Evolutionary conservation across 768 basidiomycete species (phyloP).

Genomic region (Pisolithus albus): DNA sequence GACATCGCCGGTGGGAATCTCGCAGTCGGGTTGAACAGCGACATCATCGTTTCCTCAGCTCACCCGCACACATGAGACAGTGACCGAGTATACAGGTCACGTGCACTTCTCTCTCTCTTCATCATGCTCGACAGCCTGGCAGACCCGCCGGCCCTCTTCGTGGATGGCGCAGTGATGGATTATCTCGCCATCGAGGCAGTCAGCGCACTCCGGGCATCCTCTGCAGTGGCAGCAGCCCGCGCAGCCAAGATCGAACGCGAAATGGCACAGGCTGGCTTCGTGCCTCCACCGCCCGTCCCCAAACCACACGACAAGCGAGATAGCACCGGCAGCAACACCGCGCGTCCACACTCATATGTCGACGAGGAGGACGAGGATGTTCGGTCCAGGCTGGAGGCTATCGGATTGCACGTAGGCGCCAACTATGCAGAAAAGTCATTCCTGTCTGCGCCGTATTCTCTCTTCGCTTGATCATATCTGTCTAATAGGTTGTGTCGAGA

Average conservation of each 20-base stretch:
- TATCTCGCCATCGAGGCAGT: conserved; percentile 84
- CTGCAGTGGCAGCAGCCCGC: conserved; percentile 63
- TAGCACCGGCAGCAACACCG: conserved; percentile 26
- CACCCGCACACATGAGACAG: too few relatives aligned
- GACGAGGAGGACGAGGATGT: conserved; percentile 76
- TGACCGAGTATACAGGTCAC: conserved; percentile 3
- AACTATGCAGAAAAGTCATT: conserved; percentile 80
- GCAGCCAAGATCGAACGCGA: conserved; percentile 66
- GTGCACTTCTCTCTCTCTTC: not conserved
- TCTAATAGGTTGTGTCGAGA: conserved; percentile 64
- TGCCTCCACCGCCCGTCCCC: conserved; percentile 43
- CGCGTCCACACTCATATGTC: conserved; percentile 12
- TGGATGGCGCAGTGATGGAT: conserved; percentile 70
- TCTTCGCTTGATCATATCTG: not conserved
- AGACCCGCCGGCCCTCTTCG: conserved; percentile 53
- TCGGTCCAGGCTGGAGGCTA: conserved; percentile 63
- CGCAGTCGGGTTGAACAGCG: conserved; percentile 36
- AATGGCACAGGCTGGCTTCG: conserved; percentile 72
- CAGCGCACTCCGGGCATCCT: conserved; percentile 64
- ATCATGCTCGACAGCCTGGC: conserved; percentile 38
- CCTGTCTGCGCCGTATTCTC: not conserved
- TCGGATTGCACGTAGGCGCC: conserved; percentile 81
- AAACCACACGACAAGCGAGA: conserved; percentile 31
- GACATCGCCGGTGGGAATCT: conserved; percentile 48
- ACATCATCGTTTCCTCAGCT: too few relatives aligned